These are phyloP conservation scores for Amanita fuliginea DNA, from an alignment of 768 basidiomycete species.

Conservation along the genomic window DNA sequence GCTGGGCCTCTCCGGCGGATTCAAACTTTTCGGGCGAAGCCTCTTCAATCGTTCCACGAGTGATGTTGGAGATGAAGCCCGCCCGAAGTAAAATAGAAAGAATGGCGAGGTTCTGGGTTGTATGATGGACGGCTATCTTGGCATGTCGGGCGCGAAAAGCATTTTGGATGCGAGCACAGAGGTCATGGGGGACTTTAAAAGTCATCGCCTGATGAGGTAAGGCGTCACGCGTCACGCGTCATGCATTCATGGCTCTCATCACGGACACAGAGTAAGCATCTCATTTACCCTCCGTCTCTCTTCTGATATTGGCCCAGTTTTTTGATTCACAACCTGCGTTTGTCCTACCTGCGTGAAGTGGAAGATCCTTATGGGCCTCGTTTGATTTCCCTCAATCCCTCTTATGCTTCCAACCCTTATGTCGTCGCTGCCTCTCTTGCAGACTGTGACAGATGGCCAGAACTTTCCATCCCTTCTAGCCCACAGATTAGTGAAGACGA, in stretches of 20 bases:
- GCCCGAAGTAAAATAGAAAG: constrained; percentile 85
- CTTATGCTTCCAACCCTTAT: constrained; percentile 75
- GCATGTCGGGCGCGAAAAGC: constrained; percentile 83
- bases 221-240: neutral
- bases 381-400: constrained; percentile 69
- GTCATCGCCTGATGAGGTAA: constrained; percentile 20
- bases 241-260: constrained; percentile 3
- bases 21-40: constrained; percentile 60
- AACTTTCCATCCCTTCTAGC: constrained; percentile 60
- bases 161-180: constrained; percentile 87
- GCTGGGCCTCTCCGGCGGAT: constrained; percentile 46
- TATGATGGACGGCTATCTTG: constrained; percentile 69
- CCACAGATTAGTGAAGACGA: constrained; percentile 71
- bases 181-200: constrained; percentile 73
- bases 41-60: constrained; percentile 59
- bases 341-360: constrained; percentile 81
- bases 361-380: constrained; percentile 80
- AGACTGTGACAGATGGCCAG: constrained; percentile 76
- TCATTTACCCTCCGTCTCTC: neutral
- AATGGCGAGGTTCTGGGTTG: constrained; percentile 84
- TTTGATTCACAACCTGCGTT: constrained; percentile 75
- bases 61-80: constrained; percentile 77
- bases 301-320: constrained; percentile 23
- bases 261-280: constrained; percentile 4
- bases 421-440: constrained; percentile 71